These are phyloP conservation scores for Tetracentron sinense DNA, from an alignment of 164 flowering plant species.

Conservation along the genomic window DNA sequence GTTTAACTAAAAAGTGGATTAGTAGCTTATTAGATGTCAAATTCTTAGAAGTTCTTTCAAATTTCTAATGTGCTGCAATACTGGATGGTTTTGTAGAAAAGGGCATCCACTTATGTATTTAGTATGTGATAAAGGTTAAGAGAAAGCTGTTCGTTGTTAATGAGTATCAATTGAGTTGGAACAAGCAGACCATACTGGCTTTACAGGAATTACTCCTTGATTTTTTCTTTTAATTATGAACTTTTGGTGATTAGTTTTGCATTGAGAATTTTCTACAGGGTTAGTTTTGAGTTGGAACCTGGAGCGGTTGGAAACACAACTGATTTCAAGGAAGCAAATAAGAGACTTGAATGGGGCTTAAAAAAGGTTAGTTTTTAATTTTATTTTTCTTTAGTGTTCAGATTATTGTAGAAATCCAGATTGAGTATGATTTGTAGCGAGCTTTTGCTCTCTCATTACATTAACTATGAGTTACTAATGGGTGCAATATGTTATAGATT, in stretches of 20 bases:
- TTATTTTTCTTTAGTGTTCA: neutral
- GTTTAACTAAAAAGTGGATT: neutral
- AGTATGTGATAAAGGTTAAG: too few species aligned
- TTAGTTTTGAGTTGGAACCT: conserved; percentile 85
- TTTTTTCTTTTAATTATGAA: neutral
- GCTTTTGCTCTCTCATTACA: neutral
- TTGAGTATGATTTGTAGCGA: neutral
- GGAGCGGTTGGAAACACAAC: conserved; percentile 86
- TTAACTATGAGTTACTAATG: conserved; percentile 4
- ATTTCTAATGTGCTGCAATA: neutral
- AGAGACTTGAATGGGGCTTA: conserved; percentile 82
- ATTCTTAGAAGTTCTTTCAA: too few species aligned
- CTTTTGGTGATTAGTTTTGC: conserved; percentile 2
- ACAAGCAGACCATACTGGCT: neutral
- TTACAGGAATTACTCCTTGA: neutral
- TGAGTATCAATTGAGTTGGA: too few species aligned
- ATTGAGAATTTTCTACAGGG: conserved; percentile 39
- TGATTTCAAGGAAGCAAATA: conserved; percentile 86
- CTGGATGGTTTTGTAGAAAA: too few species aligned
- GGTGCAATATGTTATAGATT: conserved; percentile 43
- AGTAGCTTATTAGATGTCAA: neutral
- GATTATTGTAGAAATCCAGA: neutral
- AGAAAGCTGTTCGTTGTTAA: too few species aligned
- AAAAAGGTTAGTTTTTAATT: conserved; percentile 59
- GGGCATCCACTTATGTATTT: too few species aligned